These are phyloP conservation scores for Pseudoscleropodium purum DNA, from an alignment of 225 moss, liverwort and hornwort genomes.

Conservation along the genomic window DNA sequence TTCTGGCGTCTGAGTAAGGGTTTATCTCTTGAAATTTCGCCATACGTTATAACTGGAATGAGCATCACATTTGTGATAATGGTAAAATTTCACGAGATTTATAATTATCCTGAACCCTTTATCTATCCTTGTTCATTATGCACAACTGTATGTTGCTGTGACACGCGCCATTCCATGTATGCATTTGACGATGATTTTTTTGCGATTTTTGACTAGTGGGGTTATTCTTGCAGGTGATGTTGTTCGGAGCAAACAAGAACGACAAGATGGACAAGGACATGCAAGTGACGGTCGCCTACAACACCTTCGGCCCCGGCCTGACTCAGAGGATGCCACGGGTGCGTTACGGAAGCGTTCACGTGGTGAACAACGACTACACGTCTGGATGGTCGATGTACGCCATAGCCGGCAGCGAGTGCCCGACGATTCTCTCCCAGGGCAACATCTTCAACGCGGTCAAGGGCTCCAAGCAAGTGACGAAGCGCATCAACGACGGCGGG, in stretches of 20 bases:
- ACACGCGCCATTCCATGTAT: neutral
- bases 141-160: no score
- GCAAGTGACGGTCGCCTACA: constrained; percentile 16
- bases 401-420: constrained; percentile 21
- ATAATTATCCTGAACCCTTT: neutral
- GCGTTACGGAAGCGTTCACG: constrained; percentile 12
- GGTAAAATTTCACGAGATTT: neutral
- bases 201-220: no score
- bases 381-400: constrained; percentile 31
- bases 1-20: neutral
- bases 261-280: constrained; percentile 13
- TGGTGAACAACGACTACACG: constrained; percentile 34
- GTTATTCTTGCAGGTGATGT: constrained; percentile 5
- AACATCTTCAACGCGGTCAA: constrained; percentile 1
- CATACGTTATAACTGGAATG: no score
- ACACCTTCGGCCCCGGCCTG: constrained; percentile 13
- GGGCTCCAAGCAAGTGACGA: constrained; percentile 32
- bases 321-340: constrained; percentile 16
- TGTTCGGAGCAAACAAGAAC: constrained; percentile 6
- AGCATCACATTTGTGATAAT: no score
- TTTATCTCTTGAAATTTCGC: neutral
- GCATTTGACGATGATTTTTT: neutral
- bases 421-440: constrained; percentile 12
- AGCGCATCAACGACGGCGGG: constrained; percentile 24
- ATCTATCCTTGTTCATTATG: no score